Base-by-base conservation (phyloP, 2,329 filamentous ascomycete genomes). In the Endoconidiophora polonica region DNA sequence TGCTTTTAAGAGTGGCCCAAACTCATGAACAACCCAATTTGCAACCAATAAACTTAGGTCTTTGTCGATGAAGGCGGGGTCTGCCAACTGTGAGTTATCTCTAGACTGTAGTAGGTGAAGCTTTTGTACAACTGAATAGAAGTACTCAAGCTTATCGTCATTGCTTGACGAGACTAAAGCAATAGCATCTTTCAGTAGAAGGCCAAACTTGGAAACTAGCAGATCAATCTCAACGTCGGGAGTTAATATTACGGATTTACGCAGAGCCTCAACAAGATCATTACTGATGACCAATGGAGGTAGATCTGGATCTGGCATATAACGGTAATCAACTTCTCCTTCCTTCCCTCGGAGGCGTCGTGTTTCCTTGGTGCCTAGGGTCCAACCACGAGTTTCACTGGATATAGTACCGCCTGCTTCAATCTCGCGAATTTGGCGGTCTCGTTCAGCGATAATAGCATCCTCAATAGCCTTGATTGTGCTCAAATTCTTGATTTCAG, bases 241-340 rank as follows among this genome's bases (percentile, higher is more conserved):
- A 7, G 83, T 68, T 20, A 76, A 69, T 3, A 86, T 84, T 53
- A 94, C 66, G 0, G 72, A 81, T 0, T 64, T 57, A 18, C 64
- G 66, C 12, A 96, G 68, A 55, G 80, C 70, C 4, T 70, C 60
- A 3, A 95, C 68, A 0, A 96, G 69, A 52, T 84, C 79, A 2
- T 71, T 60, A 5, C 79, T 79, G 54, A 98, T 82, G 2, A 87
- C 61, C 1, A 98, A 70, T 1, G 91, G 86, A 0, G 77, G 74
- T 12, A 98, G 71, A 61, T 98, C 91, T 4, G 91, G 86, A 62
- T 98, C 91, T 0, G 91, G 90, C 90, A 98, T 96, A 61, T 98
- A 98, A 40, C 91, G 75, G 64, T 98, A 98, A 63, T 98, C 91
- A 4, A 96, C 87, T 60, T 94, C 90, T 44, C 91, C 91, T 63